Evolutionary conservation across 164 flowering plant species (phyloP), one percentile per base, ranked within the genome.

Genomic region (Berberis thunbergii): DNA sequence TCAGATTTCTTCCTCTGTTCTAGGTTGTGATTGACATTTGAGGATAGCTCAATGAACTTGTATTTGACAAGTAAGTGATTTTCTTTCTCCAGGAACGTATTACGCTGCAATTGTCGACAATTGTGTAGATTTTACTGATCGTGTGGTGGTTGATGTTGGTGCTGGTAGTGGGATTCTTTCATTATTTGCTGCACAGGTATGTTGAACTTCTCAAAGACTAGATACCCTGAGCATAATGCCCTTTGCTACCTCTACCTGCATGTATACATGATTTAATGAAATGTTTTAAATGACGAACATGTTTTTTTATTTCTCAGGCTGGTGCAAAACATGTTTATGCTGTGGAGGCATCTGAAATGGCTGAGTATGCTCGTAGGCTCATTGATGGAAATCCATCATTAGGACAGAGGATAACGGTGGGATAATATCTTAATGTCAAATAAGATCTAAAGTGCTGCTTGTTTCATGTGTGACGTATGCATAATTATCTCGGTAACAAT

Each of bases 81-180:
- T 69, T 66, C 61, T 63, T 50, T 58, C 60, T 73, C 43, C 78
- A 95, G 99, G 97, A 71, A 83, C 96, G 45, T 95, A 95, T 72
- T 87, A 82, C 80, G 94, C 97, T 67, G 99, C 99, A 43, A 88
- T 95, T 8, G 80, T 95, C 60, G 97, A 91, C 79, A 95, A 95
- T 66, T 94, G 90, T 70, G 76, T 70, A 43, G 97, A 91, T 77
- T 89, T 95, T 69, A 43, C 43, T 68, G 97, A 80, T 59, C 90
- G 96, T 61, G 94, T 95, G 57, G 99, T 95, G 45, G 97, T 95
- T 77, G 99, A 95, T 79, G 99, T 95, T 67, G 99, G 97, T 70
- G 99, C 99, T 79, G 99, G 99, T 70, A 95, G 99, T 80, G 99
- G 99, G 54, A 95, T 95, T 69, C 81, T 95, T 78, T 95, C 99